A percentile compares a stretch with the other conserved stretches of the same genome.
Conservation (phyloP, 768 basidiomycete genomes). For the Mycena albidolilacea region DNA sequence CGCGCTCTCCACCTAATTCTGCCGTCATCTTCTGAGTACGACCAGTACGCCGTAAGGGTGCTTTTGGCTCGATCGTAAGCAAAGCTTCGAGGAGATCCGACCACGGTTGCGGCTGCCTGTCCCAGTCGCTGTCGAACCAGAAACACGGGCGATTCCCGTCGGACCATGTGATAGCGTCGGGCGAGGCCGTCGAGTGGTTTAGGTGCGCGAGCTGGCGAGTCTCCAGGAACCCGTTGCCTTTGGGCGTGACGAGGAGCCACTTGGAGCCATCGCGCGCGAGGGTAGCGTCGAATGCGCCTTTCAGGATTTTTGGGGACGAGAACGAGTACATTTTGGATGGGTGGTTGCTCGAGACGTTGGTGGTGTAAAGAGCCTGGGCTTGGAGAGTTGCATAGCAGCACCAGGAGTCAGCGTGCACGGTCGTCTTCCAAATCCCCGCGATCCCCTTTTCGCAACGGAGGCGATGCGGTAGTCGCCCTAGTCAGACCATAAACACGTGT, state of each 20-base stretch:
- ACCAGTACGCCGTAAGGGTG: slow-evolving; percentile 12
- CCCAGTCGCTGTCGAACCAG: slow-evolving; percentile 31
- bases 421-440: no score
- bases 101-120: slow-evolving; percentile 16
- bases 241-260: slow-evolving; percentile 26
- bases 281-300: slow-evolving; percentile 18
- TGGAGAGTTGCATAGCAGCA: no score
- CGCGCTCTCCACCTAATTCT: slow-evolving; percentile 20
- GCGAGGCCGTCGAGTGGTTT: background rate
- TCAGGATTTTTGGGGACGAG: slow-evolving; percentile 16
- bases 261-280: slow-evolving; percentile 21
- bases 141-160: slow-evolving; percentile 16
- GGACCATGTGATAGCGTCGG: slow-evolving; percentile 1
- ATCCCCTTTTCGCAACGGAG: no score
- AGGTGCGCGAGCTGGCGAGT: slow-evolving; percentile 12
- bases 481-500: no score
- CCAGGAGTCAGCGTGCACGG: no score
- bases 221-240: slow-evolving; percentile 28
- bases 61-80: slow-evolving; percentile 21
- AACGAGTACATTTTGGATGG: slow-evolving; percentile 10
- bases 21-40: slow-evolving; percentile 17
- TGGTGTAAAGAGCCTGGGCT: no score
- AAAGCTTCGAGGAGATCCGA: slow-evolving; percentile 24
- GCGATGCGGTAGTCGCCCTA: no score
- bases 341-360: no score